A percentile compares a stretch with the other conserved stretches of the same genome.
phyloP scores from a whole-genome alignment of 148 eudicot species.

The Amaranthus hypochondriacus region DNA sequence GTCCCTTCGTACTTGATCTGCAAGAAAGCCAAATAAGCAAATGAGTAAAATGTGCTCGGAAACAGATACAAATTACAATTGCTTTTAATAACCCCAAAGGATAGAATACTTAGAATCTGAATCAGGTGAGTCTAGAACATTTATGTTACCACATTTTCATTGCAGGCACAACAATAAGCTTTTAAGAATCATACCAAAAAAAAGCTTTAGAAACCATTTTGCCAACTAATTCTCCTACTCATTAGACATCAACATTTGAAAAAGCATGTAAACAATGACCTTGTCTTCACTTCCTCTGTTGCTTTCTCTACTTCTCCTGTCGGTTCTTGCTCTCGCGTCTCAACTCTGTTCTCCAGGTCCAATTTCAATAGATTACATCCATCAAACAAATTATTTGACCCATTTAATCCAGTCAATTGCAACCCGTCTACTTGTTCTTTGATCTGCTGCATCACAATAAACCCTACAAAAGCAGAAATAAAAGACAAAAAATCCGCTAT shows the following conservation, averaged over 20 bases:
- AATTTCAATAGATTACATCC: constrained; percentile 35
- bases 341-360: constrained; percentile 19
- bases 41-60: neutral
- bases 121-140: neutral
- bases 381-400: constrained; percentile 27
- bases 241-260: neutral
- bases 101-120: neutral
- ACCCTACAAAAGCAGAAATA: constrained; percentile 28
- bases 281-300: constrained; percentile 16
- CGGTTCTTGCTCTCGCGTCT: constrained; percentile 7
- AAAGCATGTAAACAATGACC: constrained; percentile 18
- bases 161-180: neutral
- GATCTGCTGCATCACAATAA: constrained; percentile 38
- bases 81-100: neutral
- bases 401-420: constrained; percentile 31
- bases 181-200: neutral
- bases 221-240: neutral
- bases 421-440: constrained; percentile 35
- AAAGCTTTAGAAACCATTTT: neutral
- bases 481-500: neutral
- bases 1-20: constrained; percentile 9
- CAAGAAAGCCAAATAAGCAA: constrained; percentile 6
- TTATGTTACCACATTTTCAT: too few species aligned
- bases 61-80: neutral
- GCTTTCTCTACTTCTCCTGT: constrained; percentile 5